A percentile compares a stretch with the other conserved stretches of the same genome.
Conservation (phyloP, 345 rosid species). For the Populus euphratica region DNA sequence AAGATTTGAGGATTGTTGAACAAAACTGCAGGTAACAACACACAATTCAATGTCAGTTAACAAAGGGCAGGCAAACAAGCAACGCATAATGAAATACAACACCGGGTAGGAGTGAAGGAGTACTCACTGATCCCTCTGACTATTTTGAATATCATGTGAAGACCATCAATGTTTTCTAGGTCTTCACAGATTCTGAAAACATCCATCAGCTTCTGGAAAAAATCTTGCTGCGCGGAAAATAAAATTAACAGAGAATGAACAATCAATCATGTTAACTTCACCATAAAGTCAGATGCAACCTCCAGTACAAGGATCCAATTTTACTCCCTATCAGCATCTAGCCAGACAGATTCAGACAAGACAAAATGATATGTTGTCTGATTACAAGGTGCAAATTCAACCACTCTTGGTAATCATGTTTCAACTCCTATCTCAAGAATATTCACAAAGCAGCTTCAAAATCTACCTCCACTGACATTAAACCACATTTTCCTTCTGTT, state of each 20-base stretch:
- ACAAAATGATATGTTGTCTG: background rate
- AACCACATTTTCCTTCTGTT: background rate
- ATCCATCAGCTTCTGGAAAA: slow-evolving; percentile 71
- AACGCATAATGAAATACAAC: slow-evolving; percentile 9
- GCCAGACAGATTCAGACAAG: background rate
- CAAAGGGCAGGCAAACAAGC: slow-evolving; percentile 14
- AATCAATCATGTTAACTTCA: background rate
- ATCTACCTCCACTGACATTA: background rate
- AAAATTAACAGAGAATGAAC: background rate
- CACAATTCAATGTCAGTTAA: slow-evolving; percentile 14
- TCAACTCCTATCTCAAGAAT: background rate
- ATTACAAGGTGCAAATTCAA: background rate
- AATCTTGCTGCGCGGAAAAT: slow-evolving; percentile 55
- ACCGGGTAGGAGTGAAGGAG: slow-evolving; percentile 12
- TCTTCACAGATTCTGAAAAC: slow-evolving; percentile 71
- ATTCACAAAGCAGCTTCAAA: background rate
- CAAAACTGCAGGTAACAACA: slow-evolving; percentile 53
- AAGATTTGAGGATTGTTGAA: slow-evolving; percentile 75
- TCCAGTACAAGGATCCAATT: background rate
- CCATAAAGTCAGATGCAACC: background rate
- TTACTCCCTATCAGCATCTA: background rate
- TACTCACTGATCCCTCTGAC: slow-evolving; percentile 79
- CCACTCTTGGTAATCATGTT: background rate
- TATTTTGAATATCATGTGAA: slow-evolving; percentile 77
- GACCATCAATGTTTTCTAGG: slow-evolving; percentile 53